Percentiles rank a stretch among this genome's conserved stretches.
phyloP scores from a whole-genome alignment of 495 filamentous ascomycete genomes.

The Aspergillus sclerotioniger region DNA sequence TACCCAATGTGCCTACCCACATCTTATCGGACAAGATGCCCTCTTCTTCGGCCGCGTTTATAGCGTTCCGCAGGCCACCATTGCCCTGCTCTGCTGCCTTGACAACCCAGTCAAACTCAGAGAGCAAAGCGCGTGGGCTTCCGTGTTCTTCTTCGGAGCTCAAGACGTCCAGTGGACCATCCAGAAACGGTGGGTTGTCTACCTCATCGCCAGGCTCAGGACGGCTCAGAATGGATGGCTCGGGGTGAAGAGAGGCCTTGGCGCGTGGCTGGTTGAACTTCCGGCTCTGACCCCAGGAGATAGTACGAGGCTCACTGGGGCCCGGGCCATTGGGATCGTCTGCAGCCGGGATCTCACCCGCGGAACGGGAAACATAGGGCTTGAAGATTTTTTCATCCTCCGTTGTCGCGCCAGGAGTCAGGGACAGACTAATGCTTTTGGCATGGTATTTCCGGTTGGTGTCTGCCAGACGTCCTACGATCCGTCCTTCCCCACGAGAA shows the following conservation, averaged over 20 bases:
- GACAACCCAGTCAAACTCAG: slow-evolving; percentile 70
- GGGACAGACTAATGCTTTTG: slow-evolving; percentile 35
- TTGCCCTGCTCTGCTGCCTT: slow-evolving; percentile 85
- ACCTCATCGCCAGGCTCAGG: slow-evolving; percentile 44
- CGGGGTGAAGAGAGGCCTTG: slow-evolving; percentile 62
- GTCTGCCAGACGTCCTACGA: slow-evolving; percentile 29
- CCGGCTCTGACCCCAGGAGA: slow-evolving; percentile 63
- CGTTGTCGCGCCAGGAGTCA: slow-evolving; percentile 58
- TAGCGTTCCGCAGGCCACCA: slow-evolving; percentile 82
- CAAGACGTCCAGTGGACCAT: slow-evolving; percentile 14
- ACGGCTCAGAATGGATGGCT: slow-evolving; percentile 68
- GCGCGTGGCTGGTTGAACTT: slow-evolving; percentile 75
- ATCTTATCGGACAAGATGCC: slow-evolving; percentile 64
- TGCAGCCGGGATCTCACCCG: slow-evolving; percentile 30
- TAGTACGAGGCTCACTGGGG: slow-evolving; percentile 44
- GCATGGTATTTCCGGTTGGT: slow-evolving; percentile 20
- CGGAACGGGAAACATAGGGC: slow-evolving; percentile 30
- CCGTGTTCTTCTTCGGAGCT: slow-evolving; percentile 47
- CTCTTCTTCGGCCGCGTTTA: slow-evolving; percentile 67
- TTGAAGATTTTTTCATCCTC: slow-evolving; percentile 62
- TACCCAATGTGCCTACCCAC: slow-evolving; percentile 87
- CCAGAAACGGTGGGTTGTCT: slow-evolving; percentile 15
- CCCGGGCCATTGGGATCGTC: slow-evolving; percentile 27
- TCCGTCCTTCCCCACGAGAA: slow-evolving; percentile 36
- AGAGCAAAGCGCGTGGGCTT: slow-evolving; percentile 59